Evolutionary conservation across 495 filamentous ascomycete species (phyloP).

Genomic region (Podospora conica): DNA sequence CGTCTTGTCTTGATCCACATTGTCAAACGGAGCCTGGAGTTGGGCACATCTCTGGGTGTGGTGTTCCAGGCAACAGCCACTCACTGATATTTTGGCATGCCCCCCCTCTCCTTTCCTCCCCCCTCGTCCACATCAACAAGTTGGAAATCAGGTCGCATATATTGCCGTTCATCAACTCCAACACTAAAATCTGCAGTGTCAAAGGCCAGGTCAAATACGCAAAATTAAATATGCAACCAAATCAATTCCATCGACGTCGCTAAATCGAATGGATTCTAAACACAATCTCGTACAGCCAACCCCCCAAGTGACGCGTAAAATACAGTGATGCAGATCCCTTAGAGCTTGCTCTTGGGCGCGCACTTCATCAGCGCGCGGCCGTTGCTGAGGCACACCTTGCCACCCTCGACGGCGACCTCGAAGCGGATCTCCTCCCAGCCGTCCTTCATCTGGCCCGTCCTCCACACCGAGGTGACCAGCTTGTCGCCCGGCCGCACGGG

Average conservation of each 20-base stretch:
- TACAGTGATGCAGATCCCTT: conserved; percentile 7
- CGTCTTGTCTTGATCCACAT: background rate
- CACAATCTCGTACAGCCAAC: background rate
- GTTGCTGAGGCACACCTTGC: conserved; percentile 77
- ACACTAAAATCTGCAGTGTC: too few species aligned
- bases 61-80: conserved; percentile 15
- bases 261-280: background rate
- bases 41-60: background rate
- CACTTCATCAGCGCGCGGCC: conserved; percentile 71
- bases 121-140: background rate
- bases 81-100: too few species aligned
- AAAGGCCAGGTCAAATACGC: too few species aligned
- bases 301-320: background rate
- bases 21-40: background rate
- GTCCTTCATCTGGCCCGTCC: conserved; percentile 56
- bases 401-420: conserved; percentile 60
- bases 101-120: background rate
- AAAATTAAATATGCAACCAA: background rate
- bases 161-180: background rate
- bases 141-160: background rate
- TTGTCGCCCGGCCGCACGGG: conserved; percentile 75
- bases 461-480: conserved; percentile 59
- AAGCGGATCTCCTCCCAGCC: conserved; percentile 81
- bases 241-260: background rate
- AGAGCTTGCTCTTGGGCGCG: conserved; percentile 59